These are phyloP conservation scores for Lablab purpureus DNA, from an alignment of 306 rosid species.

Conservation along the genomic window DNA sequence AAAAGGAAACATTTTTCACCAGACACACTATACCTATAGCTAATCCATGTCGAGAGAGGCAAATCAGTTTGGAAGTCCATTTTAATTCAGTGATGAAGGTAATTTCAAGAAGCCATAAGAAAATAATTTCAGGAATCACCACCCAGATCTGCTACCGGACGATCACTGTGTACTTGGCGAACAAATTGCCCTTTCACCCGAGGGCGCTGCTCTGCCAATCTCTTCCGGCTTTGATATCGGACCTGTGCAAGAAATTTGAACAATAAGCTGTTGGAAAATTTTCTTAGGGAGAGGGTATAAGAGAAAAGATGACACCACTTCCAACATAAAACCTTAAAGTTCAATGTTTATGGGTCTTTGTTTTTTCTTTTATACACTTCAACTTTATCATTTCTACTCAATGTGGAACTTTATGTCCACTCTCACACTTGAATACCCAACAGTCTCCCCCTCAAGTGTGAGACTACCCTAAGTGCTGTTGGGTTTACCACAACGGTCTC, in stretches of 20 bases:
- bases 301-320: no score
- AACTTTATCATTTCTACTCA: no score
- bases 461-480: no score
- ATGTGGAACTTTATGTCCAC: no score
- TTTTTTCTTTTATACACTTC: no score
- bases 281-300: no score
- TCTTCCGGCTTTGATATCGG: slow-evolving; percentile 77
- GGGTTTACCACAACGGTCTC: no score
- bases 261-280: no score
- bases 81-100: slow-evolving; percentile 34
- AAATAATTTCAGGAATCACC: slow-evolving; percentile 52
- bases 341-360: no score
- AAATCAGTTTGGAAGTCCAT: slow-evolving; percentile 34
- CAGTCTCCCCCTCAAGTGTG: no score
- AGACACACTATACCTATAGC: slow-evolving; percentile 42
- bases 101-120: neutral
- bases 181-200: slow-evolving; percentile 85
- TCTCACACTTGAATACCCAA: no score
- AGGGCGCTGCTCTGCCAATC: slow-evolving; percentile 80
- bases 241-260: slow-evolving; percentile 56
- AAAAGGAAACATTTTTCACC: slow-evolving; percentile 42
- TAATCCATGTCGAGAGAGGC: slow-evolving; percentile 28
- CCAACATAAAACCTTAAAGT: no score
- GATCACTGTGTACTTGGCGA: slow-evolving; percentile 57
- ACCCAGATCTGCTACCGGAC: slow-evolving; percentile 43